Conservation (phyloP, 768 basidiomycete genomes). For the Amylocystis lapponica region DNA sequence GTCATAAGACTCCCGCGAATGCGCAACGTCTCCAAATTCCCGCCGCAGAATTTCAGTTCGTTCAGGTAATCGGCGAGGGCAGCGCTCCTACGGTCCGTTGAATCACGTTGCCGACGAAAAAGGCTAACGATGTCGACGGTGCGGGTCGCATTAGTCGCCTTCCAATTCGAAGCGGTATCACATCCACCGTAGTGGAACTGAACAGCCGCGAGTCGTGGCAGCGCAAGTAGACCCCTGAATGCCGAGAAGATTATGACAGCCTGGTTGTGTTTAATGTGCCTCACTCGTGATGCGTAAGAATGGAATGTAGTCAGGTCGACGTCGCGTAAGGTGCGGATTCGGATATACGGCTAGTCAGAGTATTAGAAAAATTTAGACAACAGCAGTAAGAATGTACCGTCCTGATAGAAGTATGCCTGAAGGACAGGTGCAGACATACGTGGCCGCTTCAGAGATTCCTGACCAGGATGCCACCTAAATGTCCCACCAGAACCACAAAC, state of each 20-base stretch:
- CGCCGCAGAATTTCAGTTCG: background rate
- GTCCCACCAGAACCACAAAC: no score
- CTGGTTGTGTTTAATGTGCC: slow-evolving; percentile 9
- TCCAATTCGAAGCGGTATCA: slow-evolving; percentile 3
- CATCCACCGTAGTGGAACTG: slow-evolving; percentile 12
- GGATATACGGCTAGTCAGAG: no score
- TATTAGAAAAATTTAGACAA: no score
- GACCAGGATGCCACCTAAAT: no score
- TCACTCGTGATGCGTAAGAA: slow-evolving; percentile 6
- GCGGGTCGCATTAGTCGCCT: slow-evolving; percentile 1
- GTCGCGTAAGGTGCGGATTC: no score
- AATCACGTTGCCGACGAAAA: no score
- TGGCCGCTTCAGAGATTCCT: no score
- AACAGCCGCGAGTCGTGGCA: slow-evolving; percentile 10
- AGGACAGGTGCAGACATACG: no score
- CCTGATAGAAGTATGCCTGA: no score
- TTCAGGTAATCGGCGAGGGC: slow-evolving; percentile 7
- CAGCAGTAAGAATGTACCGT: no score
- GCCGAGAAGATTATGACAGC: background rate
- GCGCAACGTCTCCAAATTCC: slow-evolving; percentile 8
- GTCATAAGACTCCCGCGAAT: slow-evolving; percentile 15
- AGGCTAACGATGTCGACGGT: slow-evolving; percentile 11
- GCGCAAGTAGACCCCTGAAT: background rate
- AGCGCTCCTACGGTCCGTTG: slow-evolving; percentile 1
- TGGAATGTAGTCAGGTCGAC: no score